A percentile compares a stretch with the other conserved stretches of the same genome.
Evolutionary conservation across 2,329 filamentous ascomycete genomes (phyloP).

Genomic region (Rutstroemia sp.): DNA sequence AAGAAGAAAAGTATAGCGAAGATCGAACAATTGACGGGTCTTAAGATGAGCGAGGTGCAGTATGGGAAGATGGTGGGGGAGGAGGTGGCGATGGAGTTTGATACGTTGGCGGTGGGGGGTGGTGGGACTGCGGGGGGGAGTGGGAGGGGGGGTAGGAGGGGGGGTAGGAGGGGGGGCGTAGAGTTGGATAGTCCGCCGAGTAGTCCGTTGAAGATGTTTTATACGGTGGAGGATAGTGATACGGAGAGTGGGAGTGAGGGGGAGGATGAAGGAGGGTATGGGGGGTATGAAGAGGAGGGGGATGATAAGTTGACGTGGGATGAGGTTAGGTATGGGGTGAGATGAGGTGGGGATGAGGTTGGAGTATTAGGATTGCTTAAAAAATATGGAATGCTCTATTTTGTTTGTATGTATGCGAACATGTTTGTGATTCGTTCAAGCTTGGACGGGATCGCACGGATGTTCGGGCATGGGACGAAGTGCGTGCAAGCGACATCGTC

Average conservation of each 20-base stretch:
- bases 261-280: background rate
- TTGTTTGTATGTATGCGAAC: no score
- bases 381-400: no score
- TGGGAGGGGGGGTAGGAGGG: background rate
- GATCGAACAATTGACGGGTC: constrained; percentile 7
- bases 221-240: constrained; percentile 1
- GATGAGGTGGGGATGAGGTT: background rate
- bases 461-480: no score
- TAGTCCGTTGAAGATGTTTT: constrained; percentile 13
- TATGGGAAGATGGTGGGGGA: constrained; percentile 8
- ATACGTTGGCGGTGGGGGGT: no score
- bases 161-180: background rate
- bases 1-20: constrained; percentile 8
- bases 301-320: background rate
- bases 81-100: background rate
- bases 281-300: background rate
- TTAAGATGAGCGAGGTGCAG: constrained; percentile 5
- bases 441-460: no score
- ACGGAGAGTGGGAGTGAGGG: background rate
- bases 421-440: no score
- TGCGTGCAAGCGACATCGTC: no score
- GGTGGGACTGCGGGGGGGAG: background rate
- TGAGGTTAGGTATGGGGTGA: background rate
- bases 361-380: no score
- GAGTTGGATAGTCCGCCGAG: constrained; percentile 6